These are phyloP conservation scores for Scheffersomyces insectosa DNA, from an alignment of 1,139 yeast genomes.

Conservation along the genomic window DNA sequence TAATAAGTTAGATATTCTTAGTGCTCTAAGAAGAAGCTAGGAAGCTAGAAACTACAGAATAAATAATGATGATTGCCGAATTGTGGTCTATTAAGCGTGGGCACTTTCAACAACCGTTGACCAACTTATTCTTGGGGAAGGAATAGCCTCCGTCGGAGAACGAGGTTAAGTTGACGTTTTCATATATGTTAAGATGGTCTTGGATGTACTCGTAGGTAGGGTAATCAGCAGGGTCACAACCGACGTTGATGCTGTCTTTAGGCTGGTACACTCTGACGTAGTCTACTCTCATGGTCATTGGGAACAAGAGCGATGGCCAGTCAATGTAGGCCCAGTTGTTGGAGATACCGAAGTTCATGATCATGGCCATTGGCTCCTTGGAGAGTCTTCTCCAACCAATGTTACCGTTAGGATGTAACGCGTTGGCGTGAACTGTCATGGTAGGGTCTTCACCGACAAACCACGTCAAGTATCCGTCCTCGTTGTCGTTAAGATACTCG, in stretches of 20 bases:
- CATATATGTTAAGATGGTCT: slow-evolving; percentile 21
- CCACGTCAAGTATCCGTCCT: slow-evolving; percentile 27
- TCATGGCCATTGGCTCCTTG: slow-evolving; percentile 29
- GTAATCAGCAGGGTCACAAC: slow-evolving; percentile 26
- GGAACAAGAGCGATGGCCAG: slow-evolving; percentile 28
- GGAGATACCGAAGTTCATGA: slow-evolving; percentile 29
- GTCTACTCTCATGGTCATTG: slow-evolving; percentile 23
- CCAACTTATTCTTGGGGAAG: slow-evolving; percentile 23
- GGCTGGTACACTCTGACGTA: slow-evolving; percentile 30
- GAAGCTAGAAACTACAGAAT: too few relatives aligned
- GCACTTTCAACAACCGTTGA: slow-evolving; percentile 6
- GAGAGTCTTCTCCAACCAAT: slow-evolving; percentile 24
- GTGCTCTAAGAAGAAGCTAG: too few relatives aligned
- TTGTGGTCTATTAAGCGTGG: too few relatives aligned
- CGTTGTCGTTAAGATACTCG: slow-evolving; percentile 25
- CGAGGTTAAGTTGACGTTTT: slow-evolving; percentile 21
- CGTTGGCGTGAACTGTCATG: slow-evolving; percentile 22
- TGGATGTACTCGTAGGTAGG: slow-evolving; percentile 27
- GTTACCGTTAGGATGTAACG: slow-evolving; percentile 31
- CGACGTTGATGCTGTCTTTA: slow-evolving; percentile 19
- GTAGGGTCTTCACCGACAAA: slow-evolving; percentile 27
- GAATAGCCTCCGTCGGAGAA: slow-evolving; percentile 25
- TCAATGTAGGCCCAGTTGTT: slow-evolving; percentile 33
- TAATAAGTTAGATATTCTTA: too few relatives aligned
- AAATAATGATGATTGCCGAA: too few relatives aligned